These are phyloP conservation scores for Neofusicoccum parvum DNA, from an alignment of 2,329 filamentous ascomycete genomes.

Conservation along the genomic window DNA sequence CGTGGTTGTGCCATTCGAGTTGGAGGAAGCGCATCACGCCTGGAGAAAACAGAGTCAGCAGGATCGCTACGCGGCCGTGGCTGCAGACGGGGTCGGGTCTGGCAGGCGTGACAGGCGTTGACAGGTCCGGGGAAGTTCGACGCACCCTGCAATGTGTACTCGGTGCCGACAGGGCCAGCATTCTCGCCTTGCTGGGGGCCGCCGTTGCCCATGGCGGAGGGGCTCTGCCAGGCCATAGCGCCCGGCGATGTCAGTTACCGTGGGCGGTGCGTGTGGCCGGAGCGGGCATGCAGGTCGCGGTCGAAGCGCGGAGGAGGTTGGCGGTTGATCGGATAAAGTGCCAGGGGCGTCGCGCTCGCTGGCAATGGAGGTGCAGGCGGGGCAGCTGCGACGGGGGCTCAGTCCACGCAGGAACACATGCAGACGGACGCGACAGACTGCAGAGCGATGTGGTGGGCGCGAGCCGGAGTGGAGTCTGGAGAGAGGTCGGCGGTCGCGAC, in stretches of 20 bases:
- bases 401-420: not conserved
- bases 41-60: slow-evolving; percentile 40
- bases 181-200: slow-evolving; percentile 53
- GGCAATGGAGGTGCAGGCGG: not conserved
- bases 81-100: not conserved
- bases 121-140: slow-evolving; percentile 1
- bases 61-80: slow-evolving; percentile 22
- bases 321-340: slow-evolving; percentile 24
- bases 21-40: slow-evolving; percentile 99
- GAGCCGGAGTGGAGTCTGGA: slow-evolving; percentile 7
- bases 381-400: not conserved
- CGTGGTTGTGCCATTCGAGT: slow-evolving; percentile 98
- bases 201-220: slow-evolving; percentile 63
- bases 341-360: slow-evolving; percentile 9
- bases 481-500: slow-evolving; percentile 6
- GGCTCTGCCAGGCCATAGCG: slow-evolving; percentile 71
- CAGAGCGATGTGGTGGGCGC: not conserved
- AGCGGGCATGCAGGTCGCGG: slow-evolving; percentile 31
- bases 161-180: slow-evolving; percentile 61
- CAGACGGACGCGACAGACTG: not conserved
- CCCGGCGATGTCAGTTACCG: slow-evolving; percentile 26
- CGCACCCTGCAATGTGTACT: slow-evolving; percentile 73
- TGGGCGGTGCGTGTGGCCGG: slow-evolving; percentile 21
- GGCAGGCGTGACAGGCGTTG: slow-evolving; percentile 9
- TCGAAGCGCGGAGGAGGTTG: slow-evolving; percentile 29